Percentiles rank a stretch among this genome's conserved stretches.
Evolutionary conservation across 202 grass and related monocot species (phyloP).

Genomic region (Panicum virgatum): DNA sequence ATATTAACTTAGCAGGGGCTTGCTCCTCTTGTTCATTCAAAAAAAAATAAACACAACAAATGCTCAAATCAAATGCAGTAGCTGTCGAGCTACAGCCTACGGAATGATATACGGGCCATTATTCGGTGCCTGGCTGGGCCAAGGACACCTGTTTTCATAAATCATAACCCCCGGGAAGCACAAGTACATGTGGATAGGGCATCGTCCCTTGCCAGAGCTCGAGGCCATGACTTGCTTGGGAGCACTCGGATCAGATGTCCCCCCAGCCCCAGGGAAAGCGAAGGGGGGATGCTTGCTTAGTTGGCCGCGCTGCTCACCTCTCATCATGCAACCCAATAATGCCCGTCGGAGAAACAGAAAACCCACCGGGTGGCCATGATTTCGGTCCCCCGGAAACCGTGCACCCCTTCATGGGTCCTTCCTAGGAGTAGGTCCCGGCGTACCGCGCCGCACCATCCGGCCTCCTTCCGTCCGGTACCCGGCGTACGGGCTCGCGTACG

Average conservation of each 20-base stretch:
- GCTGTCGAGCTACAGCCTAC: neutral
- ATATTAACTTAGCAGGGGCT: too few species aligned
- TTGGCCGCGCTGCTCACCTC: neutral
- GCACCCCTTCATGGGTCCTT: conserved; percentile 22
- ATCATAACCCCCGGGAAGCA: neutral
- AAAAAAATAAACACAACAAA: neutral
- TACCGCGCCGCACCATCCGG: neutral
- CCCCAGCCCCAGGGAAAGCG: neutral
- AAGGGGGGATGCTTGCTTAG: conserved; percentile 16
- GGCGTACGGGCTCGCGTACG: conserved; percentile 28
- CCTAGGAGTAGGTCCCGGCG: neutral
- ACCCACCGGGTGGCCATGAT: conserved; percentile 32
- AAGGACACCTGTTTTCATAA: conserved; percentile 11
- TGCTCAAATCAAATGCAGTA: too few species aligned
- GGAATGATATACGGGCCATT: neutral
- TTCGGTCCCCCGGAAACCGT: conserved; percentile 11
- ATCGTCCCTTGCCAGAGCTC: neutral
- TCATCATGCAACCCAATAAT: conserved; percentile 3
- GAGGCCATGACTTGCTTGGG: conserved; percentile 23
- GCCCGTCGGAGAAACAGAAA: neutral
- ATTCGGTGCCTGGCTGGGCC: neutral
- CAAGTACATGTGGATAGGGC: conserved; percentile 12
- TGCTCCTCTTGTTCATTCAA: too few species aligned
- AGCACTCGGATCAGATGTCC: conserved; percentile 25
- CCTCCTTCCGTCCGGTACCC: neutral